phyloP scores from a whole-genome alignment of 306 rosid genomes.

The Trifolium pratense region DNA sequence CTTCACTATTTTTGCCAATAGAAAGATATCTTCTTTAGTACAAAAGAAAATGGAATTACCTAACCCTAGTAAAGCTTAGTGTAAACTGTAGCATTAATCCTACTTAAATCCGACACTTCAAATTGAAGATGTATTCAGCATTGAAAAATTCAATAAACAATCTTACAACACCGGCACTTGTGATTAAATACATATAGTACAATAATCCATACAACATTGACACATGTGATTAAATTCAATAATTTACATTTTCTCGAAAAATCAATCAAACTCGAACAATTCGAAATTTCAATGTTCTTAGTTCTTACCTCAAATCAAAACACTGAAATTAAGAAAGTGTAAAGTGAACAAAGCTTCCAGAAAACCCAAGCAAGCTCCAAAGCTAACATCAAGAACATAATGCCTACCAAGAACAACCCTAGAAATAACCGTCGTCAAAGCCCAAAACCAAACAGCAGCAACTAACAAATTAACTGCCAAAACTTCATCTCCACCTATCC shows the following conservation, averaged over 20 bases:
- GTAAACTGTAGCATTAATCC: background rate
- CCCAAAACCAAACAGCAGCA: conserved; percentile 59
- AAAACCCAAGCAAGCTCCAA: conserved; percentile 63
- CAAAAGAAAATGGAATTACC: background rate
- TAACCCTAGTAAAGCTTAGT: background rate
- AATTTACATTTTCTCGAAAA: background rate
- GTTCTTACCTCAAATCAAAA: conserved; percentile 47
- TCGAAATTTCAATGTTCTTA: conserved; percentile 6
- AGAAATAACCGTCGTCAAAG: conserved; percentile 55
- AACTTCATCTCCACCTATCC: conserved; percentile 41
- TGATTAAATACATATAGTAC: background rate
- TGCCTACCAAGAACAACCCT: conserved; percentile 78
- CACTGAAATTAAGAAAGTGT: conserved; percentile 47
- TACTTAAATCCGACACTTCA: background rate
- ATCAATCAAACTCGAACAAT: background rate
- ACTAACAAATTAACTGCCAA: conserved; percentile 37
- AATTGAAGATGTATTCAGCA: background rate
- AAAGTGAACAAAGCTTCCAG: conserved; percentile 65
- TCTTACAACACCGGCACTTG: background rate
- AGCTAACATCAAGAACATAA: conserved; percentile 54
- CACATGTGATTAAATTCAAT: background rate
- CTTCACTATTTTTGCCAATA: background rate
- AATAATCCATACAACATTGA: background rate
- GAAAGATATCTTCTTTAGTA: background rate
- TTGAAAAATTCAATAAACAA: background rate